Evolutionary conservation across 1,284 basidiomycete genomes (phyloP).

Genomic region (Ceratobasidium papillatum): DNA sequence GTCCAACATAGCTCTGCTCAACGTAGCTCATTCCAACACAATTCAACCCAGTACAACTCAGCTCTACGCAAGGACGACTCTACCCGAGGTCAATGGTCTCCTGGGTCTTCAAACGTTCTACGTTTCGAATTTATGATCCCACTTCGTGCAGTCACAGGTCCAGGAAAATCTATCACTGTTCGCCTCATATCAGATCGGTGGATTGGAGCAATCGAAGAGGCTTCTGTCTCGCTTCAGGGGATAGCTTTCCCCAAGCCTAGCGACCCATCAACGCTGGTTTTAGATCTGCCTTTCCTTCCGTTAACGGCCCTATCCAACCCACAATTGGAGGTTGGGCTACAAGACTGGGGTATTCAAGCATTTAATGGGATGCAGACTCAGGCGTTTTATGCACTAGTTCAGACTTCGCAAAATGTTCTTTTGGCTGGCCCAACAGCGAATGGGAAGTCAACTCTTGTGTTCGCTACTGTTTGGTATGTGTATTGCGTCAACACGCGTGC

Average conservation of each 20-base stretch:
- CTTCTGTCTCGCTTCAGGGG: conserved; percentile 69
- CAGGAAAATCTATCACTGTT: conserved; percentile 69
- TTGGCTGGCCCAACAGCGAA: conserved; percentile 82
- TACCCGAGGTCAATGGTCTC: neutral
- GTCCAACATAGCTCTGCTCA: no score
- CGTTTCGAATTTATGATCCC: conserved; percentile 85
- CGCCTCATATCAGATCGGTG: conserved; percentile 91
- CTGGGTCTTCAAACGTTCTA: conserved; percentile 54
- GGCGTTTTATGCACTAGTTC: conserved; percentile 82
- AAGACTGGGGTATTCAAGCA: conserved; percentile 59
- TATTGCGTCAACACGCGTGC: conserved; percentile 44
- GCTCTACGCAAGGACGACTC: neutral
- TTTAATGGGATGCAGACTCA: conserved; percentile 94
- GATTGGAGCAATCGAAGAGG: conserved; percentile 89
- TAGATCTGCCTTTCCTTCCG: conserved; percentile 85
- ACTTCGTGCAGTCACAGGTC: conserved; percentile 63
- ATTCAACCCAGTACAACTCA: neutral
- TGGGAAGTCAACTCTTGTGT: conserved; percentile 83
- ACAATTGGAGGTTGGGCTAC: conserved; percentile 57
- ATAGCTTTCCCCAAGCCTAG: conserved; percentile 81
- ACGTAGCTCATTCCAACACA: neutral
- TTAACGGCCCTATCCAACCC: conserved; percentile 63
- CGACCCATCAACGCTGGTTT: conserved; percentile 69
- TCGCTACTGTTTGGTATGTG: conserved; percentile 74
- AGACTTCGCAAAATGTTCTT: conserved; percentile 77